phyloP scores from a whole-genome alignment of 192 early-diverging fungal genomes.

The Podila minutissima region DNA sequence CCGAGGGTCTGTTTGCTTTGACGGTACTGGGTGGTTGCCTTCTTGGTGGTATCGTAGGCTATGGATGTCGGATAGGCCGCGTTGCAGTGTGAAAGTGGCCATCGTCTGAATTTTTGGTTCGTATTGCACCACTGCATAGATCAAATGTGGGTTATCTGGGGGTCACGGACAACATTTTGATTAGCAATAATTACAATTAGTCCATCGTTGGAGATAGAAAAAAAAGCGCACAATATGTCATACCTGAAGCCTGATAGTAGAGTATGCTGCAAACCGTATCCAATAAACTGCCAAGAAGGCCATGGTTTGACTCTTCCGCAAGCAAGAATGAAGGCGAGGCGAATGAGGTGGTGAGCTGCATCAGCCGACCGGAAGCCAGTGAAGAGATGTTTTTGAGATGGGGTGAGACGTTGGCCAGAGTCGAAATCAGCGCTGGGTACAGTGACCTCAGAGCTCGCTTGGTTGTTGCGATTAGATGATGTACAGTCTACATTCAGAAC shows the following conservation, averaged over 20 bases:
- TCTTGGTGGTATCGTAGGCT: constrained; percentile 62
- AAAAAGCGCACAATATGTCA: not conserved
- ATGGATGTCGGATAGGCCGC: constrained; percentile 69
- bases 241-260: constrained; percentile 84
- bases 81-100: constrained; percentile 70
- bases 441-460: constrained; percentile 69
- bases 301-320: constrained; percentile 81
- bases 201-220: not conserved
- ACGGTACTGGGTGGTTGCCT: constrained; percentile 15
- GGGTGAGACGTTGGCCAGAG: constrained; percentile 86
- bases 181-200: not conserved
- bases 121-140: constrained; percentile 83
- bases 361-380: constrained; percentile 75
- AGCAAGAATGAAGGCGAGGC: constrained; percentile 82
- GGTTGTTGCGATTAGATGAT: constrained; percentile 79
- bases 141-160: constrained; percentile 78
- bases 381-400: constrained; percentile 80
- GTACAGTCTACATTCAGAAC: constrained; percentile 67
- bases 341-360: constrained; percentile 81
- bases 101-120: constrained; percentile 77
- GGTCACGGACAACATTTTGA: not conserved
- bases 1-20: constrained; percentile 1
- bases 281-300: constrained; percentile 75
- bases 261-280: constrained; percentile 87
- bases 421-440: constrained; percentile 81